A percentile compares a stretch with the other conserved stretches of the same genome.
These are phyloP conservation scores for Ophiocordyceps camponoti-leonardi DNA, from an alignment of 2,329 filamentous ascomycete species.

Conservation along the genomic window DNA sequence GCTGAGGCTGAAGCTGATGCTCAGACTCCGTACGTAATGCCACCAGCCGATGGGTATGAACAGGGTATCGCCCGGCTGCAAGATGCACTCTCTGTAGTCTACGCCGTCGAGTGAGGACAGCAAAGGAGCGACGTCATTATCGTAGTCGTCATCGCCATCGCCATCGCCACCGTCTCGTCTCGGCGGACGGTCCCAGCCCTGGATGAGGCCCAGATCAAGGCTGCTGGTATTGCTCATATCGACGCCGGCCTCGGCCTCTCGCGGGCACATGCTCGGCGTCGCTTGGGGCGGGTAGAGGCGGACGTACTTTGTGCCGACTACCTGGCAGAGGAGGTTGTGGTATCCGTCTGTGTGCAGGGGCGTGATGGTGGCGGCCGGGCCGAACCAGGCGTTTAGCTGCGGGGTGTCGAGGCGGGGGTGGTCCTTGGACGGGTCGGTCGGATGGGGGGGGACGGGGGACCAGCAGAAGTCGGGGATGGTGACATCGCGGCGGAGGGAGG, in stretches of 20 bases:
- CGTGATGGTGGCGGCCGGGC: slow-evolving; percentile 72
- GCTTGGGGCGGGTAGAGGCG: slow-evolving; percentile 61
- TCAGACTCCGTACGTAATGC: slow-evolving; percentile 85
- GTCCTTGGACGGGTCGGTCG: slow-evolving; percentile 15
- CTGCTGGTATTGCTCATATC: slow-evolving; percentile 85
- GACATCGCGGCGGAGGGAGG: slow-evolving; percentile 59
- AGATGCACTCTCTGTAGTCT: slow-evolving; percentile 57
- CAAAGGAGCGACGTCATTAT: background rate
- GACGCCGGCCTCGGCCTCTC: slow-evolving; percentile 49
- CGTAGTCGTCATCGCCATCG: no score
- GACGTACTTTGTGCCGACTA: slow-evolving; percentile 84
- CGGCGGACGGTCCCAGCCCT: slow-evolving; percentile 35
- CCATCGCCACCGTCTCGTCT: slow-evolving; percentile 5
- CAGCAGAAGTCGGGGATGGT: slow-evolving; percentile 73
- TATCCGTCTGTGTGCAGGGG: slow-evolving; percentile 89
- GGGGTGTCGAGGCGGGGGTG: slow-evolving; percentile 36
- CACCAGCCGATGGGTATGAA: slow-evolving; percentile 94
- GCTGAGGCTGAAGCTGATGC: slow-evolving; percentile 81
- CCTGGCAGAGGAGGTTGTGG: slow-evolving; percentile 80
- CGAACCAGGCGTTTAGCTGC: slow-evolving; percentile 82
- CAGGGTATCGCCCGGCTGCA: slow-evolving; percentile 67
- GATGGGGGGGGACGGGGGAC: slow-evolving; percentile 43
- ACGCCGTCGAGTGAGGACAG: slow-evolving; percentile 36
- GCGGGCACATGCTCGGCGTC: slow-evolving; percentile 40
- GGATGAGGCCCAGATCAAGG: slow-evolving; percentile 56